Base-by-base conservation (phyloP, 805 yeast species). In the Candida boleticola region DNA sequence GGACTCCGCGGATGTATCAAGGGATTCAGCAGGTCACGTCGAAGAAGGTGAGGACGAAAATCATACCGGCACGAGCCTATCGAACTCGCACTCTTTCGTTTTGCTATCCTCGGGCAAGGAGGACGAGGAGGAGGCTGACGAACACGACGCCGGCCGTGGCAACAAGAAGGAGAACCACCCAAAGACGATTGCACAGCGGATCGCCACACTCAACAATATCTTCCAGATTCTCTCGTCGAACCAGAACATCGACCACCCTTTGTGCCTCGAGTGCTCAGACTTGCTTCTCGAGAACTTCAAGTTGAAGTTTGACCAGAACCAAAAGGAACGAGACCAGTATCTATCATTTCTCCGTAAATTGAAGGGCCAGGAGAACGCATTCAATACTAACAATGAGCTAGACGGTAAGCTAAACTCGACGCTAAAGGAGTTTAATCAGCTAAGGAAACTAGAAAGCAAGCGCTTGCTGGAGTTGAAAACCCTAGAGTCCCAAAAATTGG, bases 201-300 rank as follows among this genome's bases (percentile, higher is more conserved):
- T 80, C 18, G 73, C 74, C 36, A 71, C 80, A 0, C 58, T 89
- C 26, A 79, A 79, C 2, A 78, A 77, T 29, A 75, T 92, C 1
- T 89, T 88, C 58, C 83, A 84, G 47, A 71, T 85, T 1, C 62
- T 92, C 4, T 83, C 93, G 0, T 50, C 49, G 11, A 83, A 85
- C 46, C 82, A 83, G 39, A 89, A 83, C 45, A 74, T 92, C 13
- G 95, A 88, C 48, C 74, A 68, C 54, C 99, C 99, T 0, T 79
- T 93, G 13, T 92, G 98, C 53, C 73, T 74, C 19, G 97, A 90
- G 34, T 93, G 99, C 60, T 85, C 93, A 5, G 79, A 74, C 33
- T 58, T 74, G 17, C 61, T 92, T 20, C 68, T 85, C 9, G 80
- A 77, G 7, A 82, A 82, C 43, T 71, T 89, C 59, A 83, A 82